These are phyloP conservation scores for Cladophialophora immunda DNA, from an alignment of 2,329 filamentous ascomycete species.

Conservation along the genomic window DNA sequence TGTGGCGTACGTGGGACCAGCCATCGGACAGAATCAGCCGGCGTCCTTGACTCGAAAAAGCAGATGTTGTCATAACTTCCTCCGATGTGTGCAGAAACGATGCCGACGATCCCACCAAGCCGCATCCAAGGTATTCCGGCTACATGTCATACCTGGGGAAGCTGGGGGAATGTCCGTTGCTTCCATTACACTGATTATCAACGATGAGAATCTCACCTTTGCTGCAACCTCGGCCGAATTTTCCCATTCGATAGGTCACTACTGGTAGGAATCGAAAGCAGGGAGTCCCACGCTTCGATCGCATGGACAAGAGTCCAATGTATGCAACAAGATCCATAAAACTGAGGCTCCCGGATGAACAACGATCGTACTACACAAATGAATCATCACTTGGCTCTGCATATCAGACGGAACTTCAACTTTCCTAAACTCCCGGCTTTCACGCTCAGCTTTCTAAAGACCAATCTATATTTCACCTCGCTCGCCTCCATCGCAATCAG, in stretches of 20 bases:
- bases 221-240: conserved; percentile 67
- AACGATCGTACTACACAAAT: conserved; percentile 83
- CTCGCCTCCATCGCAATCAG: not conserved
- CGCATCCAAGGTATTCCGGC: conserved; percentile 74
- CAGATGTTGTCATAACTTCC: conserved; percentile 95
- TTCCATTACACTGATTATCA: conserved; percentile 70
- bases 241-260: conserved; percentile 44
- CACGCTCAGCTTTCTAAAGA: not conserved
- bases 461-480: not conserved
- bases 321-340: conserved; percentile 68
- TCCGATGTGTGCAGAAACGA: conserved; percentile 99
- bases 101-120: conserved; percentile 71
- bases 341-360: conserved; percentile 70
- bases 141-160: conserved; percentile 79
- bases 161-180: conserved; percentile 77
- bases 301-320: conserved; percentile 57
- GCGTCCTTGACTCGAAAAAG: conserved; percentile 73
- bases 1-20: conserved; percentile 88
- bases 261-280: conserved; percentile 55
- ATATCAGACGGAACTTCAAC: not conserved
- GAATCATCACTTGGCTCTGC: conserved; percentile 58
- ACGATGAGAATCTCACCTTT: conserved; percentile 72
- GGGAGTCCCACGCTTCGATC: conserved; percentile 48
- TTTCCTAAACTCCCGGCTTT: not conserved
- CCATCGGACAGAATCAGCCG: conserved; percentile 80